Conservation (phyloP, 73 alveolate genomes). For the Breviolum minutum region DNA sequence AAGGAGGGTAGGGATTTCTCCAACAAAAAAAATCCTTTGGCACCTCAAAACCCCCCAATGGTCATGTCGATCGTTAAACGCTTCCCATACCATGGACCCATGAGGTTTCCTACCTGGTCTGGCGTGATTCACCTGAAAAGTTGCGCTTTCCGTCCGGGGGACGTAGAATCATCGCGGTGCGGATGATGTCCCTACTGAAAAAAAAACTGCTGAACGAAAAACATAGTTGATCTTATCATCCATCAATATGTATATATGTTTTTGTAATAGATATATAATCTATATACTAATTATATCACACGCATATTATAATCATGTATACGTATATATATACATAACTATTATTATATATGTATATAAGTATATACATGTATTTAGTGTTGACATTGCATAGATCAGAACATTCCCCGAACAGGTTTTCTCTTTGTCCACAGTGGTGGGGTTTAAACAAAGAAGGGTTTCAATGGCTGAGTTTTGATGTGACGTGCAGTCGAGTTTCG, state of each 20-base stretch:
- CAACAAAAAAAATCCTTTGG: too few relatives aligned
- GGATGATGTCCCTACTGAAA: too few relatives aligned
- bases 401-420: neutral
- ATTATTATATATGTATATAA: neutral
- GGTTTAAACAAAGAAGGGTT: too few relatives aligned
- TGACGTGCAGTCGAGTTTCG: too few relatives aligned
- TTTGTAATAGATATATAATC: too few relatives aligned
- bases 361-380: neutral
- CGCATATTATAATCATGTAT: neutral
- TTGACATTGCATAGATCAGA: neutral
- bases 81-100: too few relatives aligned
- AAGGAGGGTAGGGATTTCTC: too few relatives aligned
- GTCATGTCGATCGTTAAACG: too few relatives aligned
- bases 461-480: too few relatives aligned
- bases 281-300: neutral
- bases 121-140: neutral
- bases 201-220: neutral
- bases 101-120: slow-evolving; percentile 3
- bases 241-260: neutral
- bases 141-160: neutral
- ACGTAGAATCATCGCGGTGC: too few relatives aligned
- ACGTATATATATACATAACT: neutral
- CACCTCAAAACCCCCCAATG: too few relatives aligned
- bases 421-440: neutral
- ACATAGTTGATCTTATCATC: neutral